Evolutionary conservation across 1,284 basidiomycete genomes (phyloP).

Genomic region (Mycosarcoma maydis): DNA sequence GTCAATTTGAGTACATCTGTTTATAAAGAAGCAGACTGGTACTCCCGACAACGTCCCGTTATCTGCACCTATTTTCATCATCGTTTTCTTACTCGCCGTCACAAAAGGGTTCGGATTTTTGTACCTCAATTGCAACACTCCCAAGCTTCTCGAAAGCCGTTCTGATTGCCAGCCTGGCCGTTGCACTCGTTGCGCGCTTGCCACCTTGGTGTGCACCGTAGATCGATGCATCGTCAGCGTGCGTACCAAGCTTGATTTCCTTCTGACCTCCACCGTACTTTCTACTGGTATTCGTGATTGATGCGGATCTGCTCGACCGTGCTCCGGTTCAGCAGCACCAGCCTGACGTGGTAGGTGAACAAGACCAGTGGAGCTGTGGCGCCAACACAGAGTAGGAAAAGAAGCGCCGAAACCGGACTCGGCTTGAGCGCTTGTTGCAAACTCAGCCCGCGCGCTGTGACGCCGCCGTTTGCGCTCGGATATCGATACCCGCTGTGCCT

Average conservation of each 20-base stretch:
- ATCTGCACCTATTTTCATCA: too few relatives aligned
- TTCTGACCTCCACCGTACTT: constrained; percentile 52
- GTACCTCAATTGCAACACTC: constrained; percentile 16
- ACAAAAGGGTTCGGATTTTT: constrained; percentile 57
- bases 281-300: constrained; percentile 46
- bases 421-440: constrained; percentile 49
- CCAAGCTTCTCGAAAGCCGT: constrained; percentile 12
- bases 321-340: constrained; percentile 58
- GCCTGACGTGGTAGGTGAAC: constrained; percentile 57
- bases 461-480: constrained; percentile 1
- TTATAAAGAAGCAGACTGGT: too few relatives aligned
- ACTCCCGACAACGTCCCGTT: too few relatives aligned
- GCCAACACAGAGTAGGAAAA: constrained; percentile 53
- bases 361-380: constrained; percentile 53
- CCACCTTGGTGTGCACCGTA: too few relatives aligned
- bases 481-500: too few relatives aligned
- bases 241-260: constrained; percentile 13
- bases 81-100: constrained; percentile 5
- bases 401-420: constrained; percentile 53
- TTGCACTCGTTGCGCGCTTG: too few relatives aligned
- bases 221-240: constrained; percentile 1
- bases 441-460: constrained; percentile 25
- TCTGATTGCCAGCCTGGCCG: constrained; percentile 1
- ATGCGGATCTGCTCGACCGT: constrained; percentile 67
- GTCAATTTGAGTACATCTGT: too few relatives aligned